phyloP scores from a whole-genome alignment of 2,329 filamentous ascomycete genomes.

The Colletotrichum lentis region DNA sequence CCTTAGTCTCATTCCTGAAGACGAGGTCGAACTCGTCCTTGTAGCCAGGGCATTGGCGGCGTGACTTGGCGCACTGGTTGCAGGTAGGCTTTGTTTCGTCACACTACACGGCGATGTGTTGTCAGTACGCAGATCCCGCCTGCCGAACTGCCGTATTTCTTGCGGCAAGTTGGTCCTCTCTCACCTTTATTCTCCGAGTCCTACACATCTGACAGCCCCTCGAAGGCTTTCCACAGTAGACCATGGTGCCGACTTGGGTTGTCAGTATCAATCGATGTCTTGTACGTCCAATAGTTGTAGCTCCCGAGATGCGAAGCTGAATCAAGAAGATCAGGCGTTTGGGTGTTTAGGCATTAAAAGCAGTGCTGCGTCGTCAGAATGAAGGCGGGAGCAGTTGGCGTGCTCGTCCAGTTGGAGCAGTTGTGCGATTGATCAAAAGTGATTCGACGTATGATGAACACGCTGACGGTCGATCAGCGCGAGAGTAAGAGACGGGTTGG shows the following conservation, averaged over 20 bases:
- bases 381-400: neutral
- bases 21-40: conserved; percentile 77
- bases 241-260: conserved; percentile 55
- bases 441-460: conserved; percentile 13
- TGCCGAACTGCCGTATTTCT: neutral
- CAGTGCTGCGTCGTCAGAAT: no score
- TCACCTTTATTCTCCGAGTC: conserved; percentile 76
- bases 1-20: conserved; percentile 76
- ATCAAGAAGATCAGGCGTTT: neutral
- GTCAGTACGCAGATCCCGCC: conserved; percentile 35
- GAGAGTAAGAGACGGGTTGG: conserved; percentile 12
- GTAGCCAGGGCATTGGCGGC: conserved; percentile 71
- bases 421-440: neutral
- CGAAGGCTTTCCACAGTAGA: conserved; percentile 72
- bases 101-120: conserved; percentile 56
- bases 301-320: neutral
- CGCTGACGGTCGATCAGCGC: conserved; percentile 16
- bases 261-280: conserved; percentile 42
- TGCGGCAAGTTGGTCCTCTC: conserved; percentile 37
- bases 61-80: conserved; percentile 70
- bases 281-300: conserved; percentile 35
- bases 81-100: conserved; percentile 73
- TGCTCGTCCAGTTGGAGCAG: neutral
- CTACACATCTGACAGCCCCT: conserved; percentile 78
- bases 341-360: neutral